Evolutionary conservation across 2,329 filamentous ascomycete species (phyloP), one percentile per base, ranked within the genome.

Genomic region (Neophaeococcomyces aloes): DNA sequence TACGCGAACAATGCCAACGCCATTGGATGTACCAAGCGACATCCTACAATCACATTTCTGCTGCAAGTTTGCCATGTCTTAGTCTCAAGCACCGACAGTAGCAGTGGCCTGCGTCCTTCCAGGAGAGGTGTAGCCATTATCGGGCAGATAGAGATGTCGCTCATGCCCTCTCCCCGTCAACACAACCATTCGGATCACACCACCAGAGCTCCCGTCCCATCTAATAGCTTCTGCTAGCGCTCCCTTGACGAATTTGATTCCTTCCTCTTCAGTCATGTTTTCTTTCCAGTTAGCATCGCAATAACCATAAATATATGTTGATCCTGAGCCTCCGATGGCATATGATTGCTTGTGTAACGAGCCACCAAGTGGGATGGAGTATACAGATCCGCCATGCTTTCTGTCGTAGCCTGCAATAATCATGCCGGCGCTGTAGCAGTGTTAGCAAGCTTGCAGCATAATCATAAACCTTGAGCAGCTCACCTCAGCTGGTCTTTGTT

Each of bases 291-390:
- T 79, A 46, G 86, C 81, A 63, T 98, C 89, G 63, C 88, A 96
- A 74, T 94, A 96, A 57, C 91, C 91, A 72, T 96, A 98, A 66
- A 98, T 98, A 72, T 98, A 98, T 49, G 91, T 96, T 56, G 89
- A 96, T 32, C 91, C 91, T 15, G 89, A 96, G 35, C 91, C 91
- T 56, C 87, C 88, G 59, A 98, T 98, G 33, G 91, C 79, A 61
- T 95, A 98, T 14, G 88, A 64, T 64, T 95, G 88, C 74, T 96
- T 95, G 79, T 98, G 91, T 56, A 98, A 78, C 39, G 91, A 96
- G 45, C 91, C 91, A 57, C 91, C 91, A 31, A 96, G 75, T 2
- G 91, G 91, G 63, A 98, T 95, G 58, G 86, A 91, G 72, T 95
- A 98, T 52, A 98, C 89, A 64, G 96, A 88, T 38, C 91, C 91